A percentile compares a stretch with the other conserved stretches of the same genome.
Evolutionary conservation across 768 basidiomycete genomes (phyloP).

Genomic region (Mrakia frigida): DNA sequence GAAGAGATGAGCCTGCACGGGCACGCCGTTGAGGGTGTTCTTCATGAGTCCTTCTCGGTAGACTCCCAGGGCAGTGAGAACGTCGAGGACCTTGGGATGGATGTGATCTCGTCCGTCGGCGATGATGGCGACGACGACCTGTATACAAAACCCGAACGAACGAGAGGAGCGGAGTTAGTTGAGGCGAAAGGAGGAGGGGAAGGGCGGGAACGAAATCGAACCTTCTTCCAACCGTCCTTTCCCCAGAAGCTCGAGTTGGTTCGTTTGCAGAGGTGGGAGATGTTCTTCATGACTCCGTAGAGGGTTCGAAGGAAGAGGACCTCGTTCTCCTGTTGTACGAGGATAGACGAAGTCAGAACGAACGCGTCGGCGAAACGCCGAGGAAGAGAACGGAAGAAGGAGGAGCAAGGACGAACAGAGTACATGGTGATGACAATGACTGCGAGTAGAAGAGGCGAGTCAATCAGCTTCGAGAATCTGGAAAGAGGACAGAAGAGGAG

Average conservation of each 20-base stretch:
- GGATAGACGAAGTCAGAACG: background rate
- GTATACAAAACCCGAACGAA: background rate
- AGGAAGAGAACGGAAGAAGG: background rate
- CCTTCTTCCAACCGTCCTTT: conserved; percentile 78
- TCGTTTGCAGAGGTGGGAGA: conserved; percentile 48
- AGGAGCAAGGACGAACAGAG: background rate
- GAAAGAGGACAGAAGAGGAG: background rate
- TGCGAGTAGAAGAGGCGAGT: background rate
- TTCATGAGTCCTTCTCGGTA: conserved; percentile 50
- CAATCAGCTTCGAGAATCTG: background rate
- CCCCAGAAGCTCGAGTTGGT: conserved; percentile 64
- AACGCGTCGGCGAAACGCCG: background rate
- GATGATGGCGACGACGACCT: conserved; percentile 75
- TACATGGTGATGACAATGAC: conserved; percentile 34
- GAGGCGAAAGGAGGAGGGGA: conserved; percentile 16
- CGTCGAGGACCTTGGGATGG: conserved; percentile 61
- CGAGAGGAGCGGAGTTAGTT: background rate
- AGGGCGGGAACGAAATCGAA: background rate
- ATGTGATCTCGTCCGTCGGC: conserved; percentile 80
- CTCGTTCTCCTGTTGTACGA: conserved; percentile 24
- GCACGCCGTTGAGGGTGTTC: conserved; percentile 60
- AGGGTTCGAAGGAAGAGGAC: conserved; percentile 53
- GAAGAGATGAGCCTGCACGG: conserved; percentile 79
- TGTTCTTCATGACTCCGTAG: conserved; percentile 84
- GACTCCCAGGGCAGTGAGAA: conserved; percentile 44